A percentile compares a stretch with the other conserved stretches of the same genome.
Evolutionary conservation across 202 grass and related monocot genomes (phyloP).

Genomic region (Panicum virgatum): DNA sequence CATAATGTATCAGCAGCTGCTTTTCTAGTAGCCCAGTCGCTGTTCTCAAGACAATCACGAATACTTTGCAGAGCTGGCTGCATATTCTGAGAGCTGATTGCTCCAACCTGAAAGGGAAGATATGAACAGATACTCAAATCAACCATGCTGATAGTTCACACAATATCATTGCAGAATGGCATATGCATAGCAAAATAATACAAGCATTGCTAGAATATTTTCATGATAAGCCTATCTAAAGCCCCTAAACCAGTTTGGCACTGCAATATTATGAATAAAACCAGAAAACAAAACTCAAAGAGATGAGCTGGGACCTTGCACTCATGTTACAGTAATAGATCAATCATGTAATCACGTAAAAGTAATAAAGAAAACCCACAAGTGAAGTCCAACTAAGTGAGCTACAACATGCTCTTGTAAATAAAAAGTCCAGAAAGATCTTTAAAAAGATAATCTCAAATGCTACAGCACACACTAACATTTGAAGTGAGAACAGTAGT

Average conservation of each 20-base stretch:
- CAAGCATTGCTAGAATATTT: background rate
- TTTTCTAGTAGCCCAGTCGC: constrained; percentile 95
- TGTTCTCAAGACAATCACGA: constrained; percentile 90
- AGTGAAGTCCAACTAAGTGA: background rate
- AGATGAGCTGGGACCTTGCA: background rate
- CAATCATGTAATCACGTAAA: background rate
- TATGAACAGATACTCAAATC: constrained; percentile 24
- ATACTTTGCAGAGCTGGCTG: constrained; percentile 80
- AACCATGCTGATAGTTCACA: background rate
- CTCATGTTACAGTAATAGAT: constrained; percentile 15
- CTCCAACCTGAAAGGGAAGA: constrained; percentile 81
- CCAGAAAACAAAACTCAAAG: background rate
- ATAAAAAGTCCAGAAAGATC: background rate
- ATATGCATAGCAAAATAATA: constrained; percentile 14
- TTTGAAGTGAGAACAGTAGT: background rate
- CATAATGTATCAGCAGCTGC: constrained; percentile 89
- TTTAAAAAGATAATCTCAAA: background rate
- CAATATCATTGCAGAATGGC: constrained; percentile 1
- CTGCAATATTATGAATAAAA: constrained; percentile 1
- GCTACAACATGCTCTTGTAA: background rate
- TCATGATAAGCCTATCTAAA: background rate
- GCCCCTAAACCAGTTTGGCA: background rate
- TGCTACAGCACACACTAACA: background rate
- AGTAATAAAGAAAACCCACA: background rate
- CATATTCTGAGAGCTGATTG: constrained; percentile 86